Percentiles rank a stretch among this genome's conserved stretches.
Evolutionary conservation across 805 yeast genomes (phyloP).

Genomic region (Metschnikowia santaceciliae): DNA sequence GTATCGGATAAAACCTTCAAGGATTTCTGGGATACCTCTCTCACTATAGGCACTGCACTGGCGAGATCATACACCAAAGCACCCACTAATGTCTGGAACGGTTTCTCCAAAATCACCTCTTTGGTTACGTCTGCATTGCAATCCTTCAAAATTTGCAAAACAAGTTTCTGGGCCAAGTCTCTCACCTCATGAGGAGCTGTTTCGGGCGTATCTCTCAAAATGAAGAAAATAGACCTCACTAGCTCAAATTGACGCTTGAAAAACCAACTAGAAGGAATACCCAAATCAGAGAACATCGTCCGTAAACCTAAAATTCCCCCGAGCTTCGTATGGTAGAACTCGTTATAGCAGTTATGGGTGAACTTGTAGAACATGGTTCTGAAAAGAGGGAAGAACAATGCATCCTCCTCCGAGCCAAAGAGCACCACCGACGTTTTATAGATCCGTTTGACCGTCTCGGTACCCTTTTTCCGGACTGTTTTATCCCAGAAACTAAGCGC

Average conservation of each 20-base stretch:
- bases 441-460: constrained; percentile 58
- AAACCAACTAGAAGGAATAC: constrained; percentile 69
- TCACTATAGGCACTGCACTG: constrained; percentile 77
- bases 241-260: constrained; percentile 77
- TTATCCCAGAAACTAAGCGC: constrained; percentile 76
- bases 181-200: constrained; percentile 83
- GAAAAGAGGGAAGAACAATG: constrained; percentile 69
- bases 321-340: constrained; percentile 75
- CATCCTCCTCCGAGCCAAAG: constrained; percentile 63
- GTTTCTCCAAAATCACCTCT: constrained; percentile 61
- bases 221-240: constrained; percentile 82
- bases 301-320: constrained; percentile 87
- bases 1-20: constrained; percentile 64
- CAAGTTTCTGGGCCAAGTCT: constrained; percentile 63
- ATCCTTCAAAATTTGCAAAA: constrained; percentile 56
- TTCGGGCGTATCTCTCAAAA: constrained; percentile 81
- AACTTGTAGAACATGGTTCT: constrained; percentile 75
- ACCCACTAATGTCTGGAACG: constrained; percentile 79
- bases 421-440: constrained; percentile 58
- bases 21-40: constrained; percentile 76
- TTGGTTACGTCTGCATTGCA: constrained; percentile 62
- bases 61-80: constrained; percentile 89
- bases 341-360: constrained; percentile 89
- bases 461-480: constrained; percentile 69
- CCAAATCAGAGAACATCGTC: constrained; percentile 64